Base-by-base conservation (phyloP, 202 grass and related monocot genomes). In the Setaria viridis region DNA sequence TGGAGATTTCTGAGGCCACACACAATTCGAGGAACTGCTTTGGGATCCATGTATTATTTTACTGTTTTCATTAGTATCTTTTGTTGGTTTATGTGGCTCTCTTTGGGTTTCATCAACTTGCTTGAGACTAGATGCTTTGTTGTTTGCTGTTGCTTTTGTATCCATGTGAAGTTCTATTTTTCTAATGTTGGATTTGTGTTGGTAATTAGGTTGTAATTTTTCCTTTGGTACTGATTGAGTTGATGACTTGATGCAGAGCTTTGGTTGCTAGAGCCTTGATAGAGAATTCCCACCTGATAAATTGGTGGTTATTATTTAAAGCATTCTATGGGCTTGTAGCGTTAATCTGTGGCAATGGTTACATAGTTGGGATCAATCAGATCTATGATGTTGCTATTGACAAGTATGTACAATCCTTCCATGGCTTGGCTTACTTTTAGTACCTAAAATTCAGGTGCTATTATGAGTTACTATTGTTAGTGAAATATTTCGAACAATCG, bases 1-100 rank as follows among this genome's bases (percentile, higher is more conserved):
- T 99, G 96, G 96, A 95, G 96, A 90, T 95, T 99, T 87, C 73
- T 99, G 16, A 92, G 96, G 79, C 96, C 96, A 64, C 96, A 99
- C 80, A 99, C 96, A 48, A 99, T 99, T 77, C 88, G 96, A 11
- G 96, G 96, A 79, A 99, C 96, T 88, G 85, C 91, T 89, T 63
- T 99, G 80, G 96, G 96, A 88, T 97, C 95, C 80, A 43, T 76
- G 74, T 76, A 76, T 17, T 66, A 7, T 14, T 65, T 65, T 64
- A 64, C 29, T 64, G 30, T 64, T 33, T 35, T 65, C 6, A 65
- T 65, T 30, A 63, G 29, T 14, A 33, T 63, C 3, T 63, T 63
- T 63, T 63, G 29, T 63, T 63, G 60, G 11, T 63, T 63, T 62
- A 46, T 46, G 43, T 46, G 43, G 43, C 1, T 46, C 43, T 46